Base-by-base conservation (phyloP, 2,329 filamentous ascomycete species). In the Fusarium sp. region DNA sequence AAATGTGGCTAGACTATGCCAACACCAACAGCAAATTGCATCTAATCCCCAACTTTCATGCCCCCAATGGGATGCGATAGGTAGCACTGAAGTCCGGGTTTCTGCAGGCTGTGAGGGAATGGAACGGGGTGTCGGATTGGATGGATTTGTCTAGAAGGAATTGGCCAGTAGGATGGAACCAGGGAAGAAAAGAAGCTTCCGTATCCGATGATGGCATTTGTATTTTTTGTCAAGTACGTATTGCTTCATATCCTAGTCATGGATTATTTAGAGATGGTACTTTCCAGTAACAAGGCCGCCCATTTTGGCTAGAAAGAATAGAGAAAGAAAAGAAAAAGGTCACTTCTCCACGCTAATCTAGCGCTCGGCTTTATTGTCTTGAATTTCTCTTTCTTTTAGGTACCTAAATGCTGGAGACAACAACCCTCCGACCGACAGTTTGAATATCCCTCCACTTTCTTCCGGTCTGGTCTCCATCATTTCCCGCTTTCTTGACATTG, bases 391-490 rank as follows among this genome's bases (percentile, higher is more conserved):
- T 28, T 50, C 13, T 20, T 31, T 11, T 23, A 23, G 23, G 23
- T 23, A 23, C 23, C 23, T 23, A 23, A 23, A 23, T 23, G 23
- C 23, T 23, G 23, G 23, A 23, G 23, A 23, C 23, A 23, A 23
- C 38, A 28, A 59, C 40, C 47, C 51, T 62, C 61, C 62, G 62
- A 69, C 64, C 69, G 55, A 63, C 68, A 57, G n/a, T 69, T 69
- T 64, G 57, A 53, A 55, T 57, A 53, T 69, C 57, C 58, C 66
- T 70, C 67, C 67, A 70, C 67, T 68, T 70, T 55, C 33, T 70
- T 56, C 62, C 62, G 45, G 64, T 57, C 68, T 47, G 45, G 64
- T 57, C 68, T 47, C 65, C 57, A 71, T 69, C 69, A 59, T 67
- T 69, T 71, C 64, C 56, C 60, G 51, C 61, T 26, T 38, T 65